Evolutionary conservation across 225 moss, liverwort and hornwort species (phyloP), one percentile per base, ranked within the genome.

Genomic region (Physcomitrellopsis africana): DNA sequence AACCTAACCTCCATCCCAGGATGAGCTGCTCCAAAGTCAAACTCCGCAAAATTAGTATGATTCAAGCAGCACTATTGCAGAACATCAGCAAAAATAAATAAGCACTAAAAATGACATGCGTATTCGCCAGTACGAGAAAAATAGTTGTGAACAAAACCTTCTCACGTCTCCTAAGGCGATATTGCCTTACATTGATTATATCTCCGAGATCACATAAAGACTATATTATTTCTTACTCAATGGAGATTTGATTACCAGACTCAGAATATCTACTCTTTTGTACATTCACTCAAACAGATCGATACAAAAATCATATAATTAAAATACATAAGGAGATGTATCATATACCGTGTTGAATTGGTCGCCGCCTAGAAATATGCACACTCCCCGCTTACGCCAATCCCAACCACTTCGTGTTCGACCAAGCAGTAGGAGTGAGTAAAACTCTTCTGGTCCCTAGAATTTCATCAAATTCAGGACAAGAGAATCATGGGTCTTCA

Each of bases 321-420:
- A 61, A 27, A 16, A 62, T 49, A 52, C 53, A 48, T 44, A 23
- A 16, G 14, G 63, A 62, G 46, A 67, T 58, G 15, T 46, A 6
- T 58, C 27, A 62, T 84, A 62, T 88, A 92, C 92, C 68, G 92
- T 86, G 74, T 70, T 89, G 62, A 89, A 84, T 76, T 94, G 92
- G 62, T 94, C 92, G 32, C 94, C 94, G 26, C 94, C 92, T 27
- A 94, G 72, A 73, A 89, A 94, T 65, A 94, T 78, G 72, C 92
- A 92, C 13, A 89, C 84, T 15, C 92, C 94, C 82, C 74, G 83
- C 75, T 79, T 87, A 41, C 75, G 85, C 94, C 94, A 92, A 65
- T 81, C 82, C 94, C 92, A 94, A 49, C 77, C 67, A 24, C 87
- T 88, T 67, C 23, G 80, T 15, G 90, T 89, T 51, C 62, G 74